Percentiles rank a stretch among this genome's conserved stretches.
Conservation (phyloP, 176 grass and related monocot genomes). For the Rhynchospora breviuscula region DNA sequence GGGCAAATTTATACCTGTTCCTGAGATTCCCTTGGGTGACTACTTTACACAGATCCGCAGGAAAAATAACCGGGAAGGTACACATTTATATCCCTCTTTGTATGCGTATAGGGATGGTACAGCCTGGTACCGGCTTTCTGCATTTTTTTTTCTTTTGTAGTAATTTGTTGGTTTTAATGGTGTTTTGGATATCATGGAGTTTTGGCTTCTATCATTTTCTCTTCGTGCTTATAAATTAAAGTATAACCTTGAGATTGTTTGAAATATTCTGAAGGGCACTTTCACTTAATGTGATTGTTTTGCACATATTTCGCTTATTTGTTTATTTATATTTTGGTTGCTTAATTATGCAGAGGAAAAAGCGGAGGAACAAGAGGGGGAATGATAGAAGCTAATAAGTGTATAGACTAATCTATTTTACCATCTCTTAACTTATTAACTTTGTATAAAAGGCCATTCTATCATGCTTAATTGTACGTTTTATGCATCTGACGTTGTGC, state of each 20-base stretch:
- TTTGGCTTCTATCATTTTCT: not conserved
- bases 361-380: not conserved
- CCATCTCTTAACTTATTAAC: not conserved
- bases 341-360: not conserved
- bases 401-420: not conserved
- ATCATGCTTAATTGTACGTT: not conserved
- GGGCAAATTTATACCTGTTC: slow-evolving; percentile 81
- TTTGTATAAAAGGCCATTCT: not conserved
- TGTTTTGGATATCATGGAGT: not conserved
- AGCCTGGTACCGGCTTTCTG: not conserved
- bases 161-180: not conserved
- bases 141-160: not conserved
- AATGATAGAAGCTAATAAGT: not conserved
- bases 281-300: not conserved
- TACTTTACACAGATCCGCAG: slow-evolving; percentile 38
- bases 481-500: not conserved
- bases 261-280: not conserved
- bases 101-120: not conserved
- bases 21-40: slow-evolving; percentile 44
- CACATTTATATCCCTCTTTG: not conserved
- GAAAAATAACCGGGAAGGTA: slow-evolving; percentile 43
- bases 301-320: not conserved
- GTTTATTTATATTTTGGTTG: not conserved
- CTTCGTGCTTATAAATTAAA: not conserved
- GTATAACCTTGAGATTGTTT: not conserved